Evolutionary conservation across 495 filamentous ascomycete species (phyloP).

Genomic region (Mytilinidion resinicola): DNA sequence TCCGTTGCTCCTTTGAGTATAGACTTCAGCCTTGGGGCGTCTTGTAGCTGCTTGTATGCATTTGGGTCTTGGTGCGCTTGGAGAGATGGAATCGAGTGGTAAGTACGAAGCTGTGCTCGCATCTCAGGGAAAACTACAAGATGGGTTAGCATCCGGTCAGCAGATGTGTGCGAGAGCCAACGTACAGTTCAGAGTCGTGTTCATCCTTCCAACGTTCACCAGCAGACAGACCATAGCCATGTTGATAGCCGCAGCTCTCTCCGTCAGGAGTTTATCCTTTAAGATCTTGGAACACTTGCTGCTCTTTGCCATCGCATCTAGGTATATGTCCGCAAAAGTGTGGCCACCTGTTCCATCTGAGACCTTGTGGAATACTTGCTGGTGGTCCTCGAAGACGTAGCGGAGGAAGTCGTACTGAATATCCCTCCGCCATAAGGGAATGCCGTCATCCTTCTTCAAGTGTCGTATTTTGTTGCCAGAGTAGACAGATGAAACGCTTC

Average conservation of each 20-base stretch:
- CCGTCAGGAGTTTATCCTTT: constrained; percentile 90
- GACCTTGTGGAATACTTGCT: constrained; percentile 78
- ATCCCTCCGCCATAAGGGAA: constrained; percentile 93
- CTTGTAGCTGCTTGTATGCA: constrained; percentile 95
- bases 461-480: constrained; percentile 92
- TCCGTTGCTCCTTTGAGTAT: constrained; percentile 97
- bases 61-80: constrained; percentile 93
- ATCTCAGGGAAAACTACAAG: constrained; percentile 92
- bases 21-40: constrained; percentile 91
- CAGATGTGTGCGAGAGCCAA: constrained; percentile 5
- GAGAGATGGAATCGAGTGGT: constrained; percentile 93
- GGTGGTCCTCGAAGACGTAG: constrained; percentile 81
- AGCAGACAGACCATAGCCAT: constrained; percentile 99
- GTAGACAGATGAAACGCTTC: constrained; percentile 61
- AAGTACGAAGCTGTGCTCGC: constrained; percentile 95
- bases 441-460: constrained; percentile 95
- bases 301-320: constrained; percentile 96
- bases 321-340: constrained; percentile 93
- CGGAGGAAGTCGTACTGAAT: constrained; percentile 95
- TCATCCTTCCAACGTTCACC: constrained; percentile 97
- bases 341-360: constrained; percentile 65
- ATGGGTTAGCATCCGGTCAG: constrained; percentile 27
- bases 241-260: constrained; percentile 82
- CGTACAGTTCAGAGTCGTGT: constrained; percentile 95
- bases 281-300: constrained; percentile 99